Base-by-base conservation (phyloP, 2,329 filamentous ascomycete species). In the Epichloe brachyelytri region DNA sequence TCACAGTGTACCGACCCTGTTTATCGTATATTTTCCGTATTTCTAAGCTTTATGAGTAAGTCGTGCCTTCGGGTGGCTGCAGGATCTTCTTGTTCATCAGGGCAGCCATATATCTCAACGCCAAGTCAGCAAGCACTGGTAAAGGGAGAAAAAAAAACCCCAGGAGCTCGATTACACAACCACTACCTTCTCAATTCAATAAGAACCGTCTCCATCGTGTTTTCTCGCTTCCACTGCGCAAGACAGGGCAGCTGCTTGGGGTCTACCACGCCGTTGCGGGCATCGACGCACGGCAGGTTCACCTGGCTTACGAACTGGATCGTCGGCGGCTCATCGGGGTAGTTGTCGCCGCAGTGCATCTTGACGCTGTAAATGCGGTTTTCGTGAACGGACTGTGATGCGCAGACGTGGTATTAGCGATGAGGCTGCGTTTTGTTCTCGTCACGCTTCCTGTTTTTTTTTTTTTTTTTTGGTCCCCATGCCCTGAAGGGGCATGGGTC, bases 321-420 rank as follows among this genome's bases (percentile, higher is more conserved):
- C 48, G 85, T 82, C 0, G 93, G 93, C 44, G 93, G 93, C 55
- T 80, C 75, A 66, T 95, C 89, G 49, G 93, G 93, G 68, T 98
- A 98, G 52, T 86, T 75, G 46, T 82, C 77, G 55, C 89, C 90
- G 73, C 93, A 98, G 73, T 95, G 85, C 74, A 98, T 95, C 71
- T 91, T 94, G 62, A 98, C 79, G 60, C 88, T 94, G 77, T 98
- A 98, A 73, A 98, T 98, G 63, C 93, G 86, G 72, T 98, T 98
- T 76, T 98, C 93, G 68, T 97, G 91, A 55, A 85, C 89, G 70
- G 89, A 95, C 87, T 93, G 63, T 41, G 19, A 22, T 46, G 20
- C 20, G 34, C 48, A 10, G 14, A 45, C 8, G 33, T 20, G n/a
- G 36, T 33, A 34, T 59, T 54, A 59, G 52, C 38, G 33, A 26